These are phyloP conservation scores for Atalantia buxifolia DNA, from an alignment of 345 rosid species.

Conservation along the genomic window DNA sequence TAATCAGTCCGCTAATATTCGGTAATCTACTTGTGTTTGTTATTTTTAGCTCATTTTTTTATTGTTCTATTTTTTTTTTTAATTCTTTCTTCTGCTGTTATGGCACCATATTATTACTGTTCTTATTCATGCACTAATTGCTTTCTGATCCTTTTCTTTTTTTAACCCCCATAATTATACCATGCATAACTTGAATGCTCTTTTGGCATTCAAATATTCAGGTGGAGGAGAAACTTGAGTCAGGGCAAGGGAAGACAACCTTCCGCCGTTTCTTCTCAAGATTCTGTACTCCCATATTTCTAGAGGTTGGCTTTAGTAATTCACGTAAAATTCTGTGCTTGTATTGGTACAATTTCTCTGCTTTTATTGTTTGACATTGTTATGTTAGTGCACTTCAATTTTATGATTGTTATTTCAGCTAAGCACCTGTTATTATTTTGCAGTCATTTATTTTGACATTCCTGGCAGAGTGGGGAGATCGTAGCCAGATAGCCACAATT, in stretches of 20 bases:
- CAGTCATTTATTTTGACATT: conserved; percentile 95
- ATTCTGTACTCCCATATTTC: conserved; percentile 94
- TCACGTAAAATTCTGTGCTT: not conserved
- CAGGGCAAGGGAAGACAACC: conserved; percentile 79
- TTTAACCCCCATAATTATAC: not conserved
- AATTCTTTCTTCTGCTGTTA: not conserved
- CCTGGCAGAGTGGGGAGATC: conserved; percentile 99
- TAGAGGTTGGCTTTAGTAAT: conserved; percentile 58
- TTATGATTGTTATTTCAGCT: not conserved
- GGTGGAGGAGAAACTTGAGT: conserved; percentile 98
- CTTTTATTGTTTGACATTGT: not conserved
- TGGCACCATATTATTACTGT: not conserved
- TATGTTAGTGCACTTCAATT: not conserved
- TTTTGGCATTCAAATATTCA: conserved; percentile 21
- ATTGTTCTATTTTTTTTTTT: not conserved
- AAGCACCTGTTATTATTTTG: conserved; percentile 16
- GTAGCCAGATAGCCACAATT: conserved; percentile 99
- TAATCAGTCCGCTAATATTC: not conserved
- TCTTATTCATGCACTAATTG: not conserved
- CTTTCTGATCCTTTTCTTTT: not conserved
- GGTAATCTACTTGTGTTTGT: not conserved
- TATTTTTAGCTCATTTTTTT: not conserved
- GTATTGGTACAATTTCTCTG: not conserved
- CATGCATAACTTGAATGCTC: not conserved
- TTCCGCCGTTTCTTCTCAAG: conserved; percentile 85